Evolutionary conservation across 2,329 filamentous ascomycete genomes (phyloP), one percentile per base, ranked within the genome.

Genomic region (Ophiostoma novo-ulmi): DNA sequence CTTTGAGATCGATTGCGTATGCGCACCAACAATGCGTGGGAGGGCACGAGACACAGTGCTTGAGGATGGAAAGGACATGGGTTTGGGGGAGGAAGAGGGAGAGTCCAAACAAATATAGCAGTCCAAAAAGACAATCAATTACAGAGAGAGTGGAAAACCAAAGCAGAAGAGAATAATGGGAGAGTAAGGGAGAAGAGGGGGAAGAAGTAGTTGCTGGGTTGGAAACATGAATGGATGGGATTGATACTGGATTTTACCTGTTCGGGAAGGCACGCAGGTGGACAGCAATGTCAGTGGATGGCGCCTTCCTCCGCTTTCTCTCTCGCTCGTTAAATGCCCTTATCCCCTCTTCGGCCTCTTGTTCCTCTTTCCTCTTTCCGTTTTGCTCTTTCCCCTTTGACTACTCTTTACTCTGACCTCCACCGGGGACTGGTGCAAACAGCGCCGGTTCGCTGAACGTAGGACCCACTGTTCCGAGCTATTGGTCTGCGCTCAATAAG

Each of bases 41-140:
- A 48, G 26, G 52, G 66, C 66, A 69, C 71, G 69, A 70, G 66
- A 64, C 71, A 70, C 55, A 41, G 35, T 39, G 44, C 55, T 68
- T 65, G 66, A 20, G 58, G 52, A 48, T 39, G 66, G 13, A 20
- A 65, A 67, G 41, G 31, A 69, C 44, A 72, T 67, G 65, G 39
- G 65, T 48, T 22, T 14, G 5, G 65, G 38, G 20, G 35, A 22
- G 1, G 36, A 6, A 64, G 5, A 64, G 61, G 20, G 35, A 64
- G 35, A 64, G 4, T 11, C 58, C 26, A 35, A 63, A 58, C 6
- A 22, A n/a, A 58, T 7, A 31, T 6, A 26, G 13, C 13, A 20
- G 26, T 17, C 58, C 5, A 63, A 17, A 7, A 31, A 35, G 14
- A 26, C 22, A 63, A 8, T 26, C 14, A 35, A 35, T 13, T 14